Evolutionary conservation across 148 eudicot species (phyloP).

Genomic region (Vaccinium darrowii): DNA sequence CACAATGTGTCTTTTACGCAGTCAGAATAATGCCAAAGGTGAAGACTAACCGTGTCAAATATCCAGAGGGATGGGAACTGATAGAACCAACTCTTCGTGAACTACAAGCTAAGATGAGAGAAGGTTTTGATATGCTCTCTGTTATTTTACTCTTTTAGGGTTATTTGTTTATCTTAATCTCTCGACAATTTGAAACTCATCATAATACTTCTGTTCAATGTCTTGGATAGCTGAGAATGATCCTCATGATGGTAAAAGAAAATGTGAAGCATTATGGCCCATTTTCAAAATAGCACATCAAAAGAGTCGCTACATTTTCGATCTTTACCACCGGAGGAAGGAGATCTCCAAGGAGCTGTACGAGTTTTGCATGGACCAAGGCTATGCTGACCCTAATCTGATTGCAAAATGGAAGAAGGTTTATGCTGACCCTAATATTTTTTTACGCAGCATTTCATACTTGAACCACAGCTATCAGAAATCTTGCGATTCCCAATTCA

Average conservation of each 20-base stretch:
- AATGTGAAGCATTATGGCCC: conserved; percentile 67
- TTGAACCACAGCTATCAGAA: neutral
- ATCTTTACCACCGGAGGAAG: conserved; percentile 57
- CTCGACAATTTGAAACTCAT: neutral
- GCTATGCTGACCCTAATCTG: conserved; percentile 62
- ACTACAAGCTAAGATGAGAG: conserved; percentile 63
- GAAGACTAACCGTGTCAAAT: conserved; percentile 45
- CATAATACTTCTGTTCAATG: neutral
- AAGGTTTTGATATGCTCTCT: conserved; percentile 33
- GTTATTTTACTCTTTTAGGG: neutral
- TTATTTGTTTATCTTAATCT: neutral
- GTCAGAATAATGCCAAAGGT: conserved; percentile 54
- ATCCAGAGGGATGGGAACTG: conserved; percentile 66
- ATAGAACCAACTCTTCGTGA: conserved; percentile 59
- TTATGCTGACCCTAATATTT: neutral
- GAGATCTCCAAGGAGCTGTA: conserved; percentile 60
- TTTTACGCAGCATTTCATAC: neutral
- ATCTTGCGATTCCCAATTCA: neutral
- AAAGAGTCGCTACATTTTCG: conserved; percentile 55
- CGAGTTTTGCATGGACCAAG: conserved; percentile 65
- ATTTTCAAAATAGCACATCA: conserved; percentile 68
- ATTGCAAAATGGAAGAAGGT: conserved; percentile 82
- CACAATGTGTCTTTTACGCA: neutral
- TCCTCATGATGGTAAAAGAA: conserved; percentile 60
- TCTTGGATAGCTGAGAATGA: conserved; percentile 52